Evolutionary conservation across 495 filamentous ascomycete genomes (phyloP), one percentile per base, ranked within the genome.

Genomic region (Thozetella sp.): DNA sequence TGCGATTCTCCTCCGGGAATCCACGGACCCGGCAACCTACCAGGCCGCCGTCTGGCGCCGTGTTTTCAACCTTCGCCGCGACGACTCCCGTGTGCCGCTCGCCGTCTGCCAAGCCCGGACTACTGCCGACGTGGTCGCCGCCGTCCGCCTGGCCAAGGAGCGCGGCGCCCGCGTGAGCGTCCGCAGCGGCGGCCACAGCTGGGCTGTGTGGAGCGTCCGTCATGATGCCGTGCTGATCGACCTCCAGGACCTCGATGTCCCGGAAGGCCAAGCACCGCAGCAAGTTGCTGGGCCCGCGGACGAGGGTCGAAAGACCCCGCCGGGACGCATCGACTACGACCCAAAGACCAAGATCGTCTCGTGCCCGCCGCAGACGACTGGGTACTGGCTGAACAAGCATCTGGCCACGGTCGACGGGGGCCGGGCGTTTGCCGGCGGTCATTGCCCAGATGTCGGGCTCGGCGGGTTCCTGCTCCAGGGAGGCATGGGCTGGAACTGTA

Each of bases 401-500:
- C 62, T 86, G 25, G 50, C 25, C 2, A 20, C 11, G 0, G 40
- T 26, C 23, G 50, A 61, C 26, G 61, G 73, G 57, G 76, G 69
- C 0, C 57, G 73, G 22, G 76, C 83, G 69, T 85, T 84, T 65
- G 72, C 71, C 2, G 82, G 76, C 1, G 82, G 82, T 0, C 83
- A 86, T 65, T 85, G 82, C 63, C 82, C 82, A 3, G 81, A 84
- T 63, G 82, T 85, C 22, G 83, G 80, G 1, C 56, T 86, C 11
- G 83, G 83, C 3, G 83, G 82, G 0, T 85, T 84, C 56, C 63
- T 85, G 25, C 62, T 85, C 6, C 81, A 84, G 53, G 82, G 82
- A 3, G 83, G 82, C 0, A 83, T 83, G 79, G 81, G 81, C 3
- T 85, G 82, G 81, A 83, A 82, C 59, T 83, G 80, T 58, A 72